Base-by-base conservation (phyloP, 345 rosid species). In the Melastoma malabathricum region DNA sequence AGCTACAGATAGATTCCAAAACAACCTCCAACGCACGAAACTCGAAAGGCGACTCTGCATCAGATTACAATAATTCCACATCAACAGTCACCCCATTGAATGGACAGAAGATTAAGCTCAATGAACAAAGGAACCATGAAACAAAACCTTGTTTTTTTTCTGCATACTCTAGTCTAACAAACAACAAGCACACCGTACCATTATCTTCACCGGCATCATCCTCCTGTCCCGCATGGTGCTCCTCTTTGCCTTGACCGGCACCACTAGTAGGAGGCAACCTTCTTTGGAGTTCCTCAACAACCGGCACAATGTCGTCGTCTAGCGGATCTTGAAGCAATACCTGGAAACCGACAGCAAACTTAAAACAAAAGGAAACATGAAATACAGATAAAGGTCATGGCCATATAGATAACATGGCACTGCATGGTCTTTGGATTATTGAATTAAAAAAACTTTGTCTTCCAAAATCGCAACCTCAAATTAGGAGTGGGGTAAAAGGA, bases 1-100 rank as follows among this genome's bases (percentile, higher is more conserved):
- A 87, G 67, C 95, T 92, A 60, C 97, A 92, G 5, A 87, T 83
- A 50, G 98, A 92, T 71, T 92, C 98, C 74, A 92, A 73, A 57
- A 87, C 93, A 47, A 92, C 94, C 71, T 92, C 95, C 59, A 92
- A 58, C 0, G 98, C 97, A 15, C 89, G 80, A 44, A 92, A 82
- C 57, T 92, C 98, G 58, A 79, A 77, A 1, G 89, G 85, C 51
- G 84, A 87, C 62, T 87, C 98, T 92, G 65, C 38, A 66, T 67
- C 53, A 54, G 48, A 77, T 15, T 29, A 61, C 47, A 41, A 44
- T 56, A 41, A 64, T 19, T 14, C 27, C 46, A 43, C 51, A 51
- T 67, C 22, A 65, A 22, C 57, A 44, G 17, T 27, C 52, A 52
- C 41, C 41, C 41, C 41, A 34, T 34, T 17, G 41, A 25, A 8